Evolutionary conservation across 1,139 yeast genomes (phyloP).

Genomic region (Blastobotrys capitulatus): DNA sequence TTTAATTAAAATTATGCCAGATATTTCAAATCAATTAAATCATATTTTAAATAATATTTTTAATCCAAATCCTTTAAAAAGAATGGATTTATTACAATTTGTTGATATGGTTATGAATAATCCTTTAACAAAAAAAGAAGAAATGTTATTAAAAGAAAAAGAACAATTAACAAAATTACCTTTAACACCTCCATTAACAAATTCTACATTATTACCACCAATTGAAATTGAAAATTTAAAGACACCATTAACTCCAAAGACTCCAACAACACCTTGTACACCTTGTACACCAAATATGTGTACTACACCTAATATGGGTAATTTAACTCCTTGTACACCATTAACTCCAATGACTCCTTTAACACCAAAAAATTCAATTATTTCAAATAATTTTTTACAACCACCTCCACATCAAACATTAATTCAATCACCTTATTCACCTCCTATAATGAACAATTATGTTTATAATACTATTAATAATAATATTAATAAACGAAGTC

Average conservation of each 20-base stretch:
- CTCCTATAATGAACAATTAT: too few species aligned
- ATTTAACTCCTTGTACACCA: not conserved
- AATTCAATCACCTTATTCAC: too few species aligned
- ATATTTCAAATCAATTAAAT: constrained; percentile 54
- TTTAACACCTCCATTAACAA: not conserved
- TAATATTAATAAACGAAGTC: not conserved
- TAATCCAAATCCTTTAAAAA: constrained; percentile 55
- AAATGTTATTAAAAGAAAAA: not conserved
- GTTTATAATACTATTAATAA: too few species aligned
- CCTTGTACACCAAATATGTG: too few species aligned
- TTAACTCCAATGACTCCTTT: too few species aligned
- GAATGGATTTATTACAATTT: constrained; percentile 51
- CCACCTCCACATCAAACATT: too few species aligned
- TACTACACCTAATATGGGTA: too few species aligned
- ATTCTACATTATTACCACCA: constrained; percentile 2
- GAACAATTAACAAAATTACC: not conserved
- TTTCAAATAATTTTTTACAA: too few species aligned
- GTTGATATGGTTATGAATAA: constrained; percentile 23
- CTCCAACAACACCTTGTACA: not conserved
- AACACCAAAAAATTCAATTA: too few species aligned
- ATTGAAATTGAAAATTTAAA: not conserved
- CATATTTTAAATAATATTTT: constrained; percentile 51
- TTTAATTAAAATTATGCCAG: constrained; percentile 57
- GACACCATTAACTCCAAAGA: too few species aligned
- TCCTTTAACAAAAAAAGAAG: constrained; percentile 8